Evolutionary conservation across 306 rosid genomes (phyloP), one percentile per base, ranked within the genome.

Genomic region (Acmispon strigosus): DNA sequence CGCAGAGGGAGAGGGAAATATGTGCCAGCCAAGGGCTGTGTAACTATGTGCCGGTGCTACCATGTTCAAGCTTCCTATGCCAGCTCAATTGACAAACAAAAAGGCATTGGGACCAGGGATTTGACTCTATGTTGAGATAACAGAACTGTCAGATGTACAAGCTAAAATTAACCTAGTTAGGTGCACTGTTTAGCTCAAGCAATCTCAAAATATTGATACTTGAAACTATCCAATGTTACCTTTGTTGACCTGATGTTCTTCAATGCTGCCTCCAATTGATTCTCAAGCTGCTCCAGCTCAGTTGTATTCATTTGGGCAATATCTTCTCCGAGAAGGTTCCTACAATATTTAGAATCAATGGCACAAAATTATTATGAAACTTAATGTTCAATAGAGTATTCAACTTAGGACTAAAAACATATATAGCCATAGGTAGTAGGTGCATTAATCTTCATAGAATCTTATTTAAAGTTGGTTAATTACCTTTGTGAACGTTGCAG

Each of bases 291-390:
- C 60, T 85, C 86, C 2, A 92, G 87, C 58, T 92, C 88, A 68
- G 17, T 79, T 34, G 92, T 75, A 61, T 82, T 86, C 79, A 86
- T 77, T 39, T 82, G 79, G 3, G 80, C 86, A 69, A 92, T 79
- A 80, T 92, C 98, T 76, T 92, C 98, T 76, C 98, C 98, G 3
- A 90, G 89, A 51, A 92, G 81, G 78, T 88, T 88, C 74, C 98
- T 92, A 66, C 58, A 52, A 6, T 47, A 72, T 69, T 39, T 24
- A 19, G 15, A 68, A 64, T 49, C 44, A 66, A 14, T 47, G 10
- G 54, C 42, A 44, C 58, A 16, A 66, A 32, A 27, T 2, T 27
- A 27, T 27, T 27, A 27, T 1, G 5, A 27, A 27, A 27, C 3
- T 4, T 2, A 27, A 27, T 2, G 3, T 27, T 2, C 34, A 27